These are phyloP conservation scores for Candida sanyaensis DNA, from an alignment of 1,139 yeast species.

Conservation along the genomic window DNA sequence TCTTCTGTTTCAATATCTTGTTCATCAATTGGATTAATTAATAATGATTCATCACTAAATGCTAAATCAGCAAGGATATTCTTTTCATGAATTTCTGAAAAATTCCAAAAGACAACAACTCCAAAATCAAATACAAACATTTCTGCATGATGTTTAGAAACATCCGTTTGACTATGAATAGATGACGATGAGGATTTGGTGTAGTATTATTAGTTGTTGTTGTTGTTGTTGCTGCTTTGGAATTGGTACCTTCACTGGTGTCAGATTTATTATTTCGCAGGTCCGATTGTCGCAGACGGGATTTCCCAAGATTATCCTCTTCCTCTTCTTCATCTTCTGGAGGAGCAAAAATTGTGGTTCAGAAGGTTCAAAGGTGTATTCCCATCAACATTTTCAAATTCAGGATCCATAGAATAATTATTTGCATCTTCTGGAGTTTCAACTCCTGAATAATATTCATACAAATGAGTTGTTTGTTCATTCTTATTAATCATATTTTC, in stretches of 20 bases:
- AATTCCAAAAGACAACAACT: slow-evolving; percentile 96
- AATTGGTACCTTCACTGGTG: neutral
- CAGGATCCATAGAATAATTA: slow-evolving; percentile 56
- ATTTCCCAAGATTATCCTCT: neutral
- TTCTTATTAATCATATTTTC: slow-evolving; percentile 78
- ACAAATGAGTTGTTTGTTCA: slow-evolving; percentile 87
- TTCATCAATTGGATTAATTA: slow-evolving; percentile 78
- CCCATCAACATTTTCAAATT: slow-evolving; percentile 35
- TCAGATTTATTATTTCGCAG: neutral
- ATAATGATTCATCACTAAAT: slow-evolving; percentile 63
- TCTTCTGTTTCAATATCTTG: slow-evolving; percentile 95
- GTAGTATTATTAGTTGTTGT: neutral
- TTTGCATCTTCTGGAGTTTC: slow-evolving; percentile 67
- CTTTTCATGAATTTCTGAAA: slow-evolving; percentile 89
- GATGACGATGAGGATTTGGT: slow-evolving; percentile 7
- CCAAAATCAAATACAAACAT: slow-evolving; percentile 90
- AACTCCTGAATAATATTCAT: slow-evolving; percentile 86
- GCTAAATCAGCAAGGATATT: slow-evolving; percentile 90
- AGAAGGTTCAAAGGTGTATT: slow-evolving; percentile 46
- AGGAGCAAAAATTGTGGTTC: slow-evolving; percentile 55
- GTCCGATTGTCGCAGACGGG: neutral
- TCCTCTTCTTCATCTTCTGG: slow-evolving; percentile 22
- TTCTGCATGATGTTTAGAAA: slow-evolving; percentile 79
- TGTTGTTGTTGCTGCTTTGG: neutral
- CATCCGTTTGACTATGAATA: slow-evolving; percentile 31